These are phyloP conservation scores for Telopea speciosissima DNA, from an alignment of 177 flowering plant species.

Conservation along the genomic window DNA sequence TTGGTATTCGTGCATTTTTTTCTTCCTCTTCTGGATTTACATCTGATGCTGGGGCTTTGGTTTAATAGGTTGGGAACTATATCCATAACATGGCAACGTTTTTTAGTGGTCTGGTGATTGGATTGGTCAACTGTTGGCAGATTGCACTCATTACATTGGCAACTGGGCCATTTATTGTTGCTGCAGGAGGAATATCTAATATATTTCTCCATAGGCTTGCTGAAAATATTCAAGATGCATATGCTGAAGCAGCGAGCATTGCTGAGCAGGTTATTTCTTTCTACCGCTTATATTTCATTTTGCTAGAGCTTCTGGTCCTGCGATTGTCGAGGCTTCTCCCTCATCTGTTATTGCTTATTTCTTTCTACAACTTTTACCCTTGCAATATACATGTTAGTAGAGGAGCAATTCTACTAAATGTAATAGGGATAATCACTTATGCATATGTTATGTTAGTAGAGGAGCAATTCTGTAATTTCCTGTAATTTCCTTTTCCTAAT, in stretches of 20 bases:
- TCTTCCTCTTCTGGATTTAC: slow-evolving; percentile 2
- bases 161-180: slow-evolving; percentile 96
- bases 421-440: too few species aligned
- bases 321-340: not conserved
- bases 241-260: slow-evolving; percentile 98
- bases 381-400: too few species aligned
- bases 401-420: too few species aligned
- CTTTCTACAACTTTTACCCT: too few species aligned
- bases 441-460: too few species aligned
- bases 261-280: slow-evolving; percentile 81
- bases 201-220: slow-evolving; percentile 97
- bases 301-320: not conserved
- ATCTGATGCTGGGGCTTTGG: slow-evolving; percentile 12
- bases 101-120: slow-evolving; percentile 88
- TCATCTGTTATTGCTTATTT: not conserved
- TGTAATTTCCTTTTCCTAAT: too few species aligned
- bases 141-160: slow-evolving; percentile 87
- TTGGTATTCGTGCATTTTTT: slow-evolving; percentile 1
- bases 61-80: slow-evolving; percentile 91
- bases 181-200: slow-evolving; percentile 98
- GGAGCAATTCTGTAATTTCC: too few species aligned
- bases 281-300: not conserved
- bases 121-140: slow-evolving; percentile 93
- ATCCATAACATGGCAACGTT: slow-evolving; percentile 98
- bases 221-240: slow-evolving; percentile 98